Evolutionary conservation across 2,329 filamentous ascomycete species (phyloP).

Genomic region (Penicillium rolfsii): DNA sequence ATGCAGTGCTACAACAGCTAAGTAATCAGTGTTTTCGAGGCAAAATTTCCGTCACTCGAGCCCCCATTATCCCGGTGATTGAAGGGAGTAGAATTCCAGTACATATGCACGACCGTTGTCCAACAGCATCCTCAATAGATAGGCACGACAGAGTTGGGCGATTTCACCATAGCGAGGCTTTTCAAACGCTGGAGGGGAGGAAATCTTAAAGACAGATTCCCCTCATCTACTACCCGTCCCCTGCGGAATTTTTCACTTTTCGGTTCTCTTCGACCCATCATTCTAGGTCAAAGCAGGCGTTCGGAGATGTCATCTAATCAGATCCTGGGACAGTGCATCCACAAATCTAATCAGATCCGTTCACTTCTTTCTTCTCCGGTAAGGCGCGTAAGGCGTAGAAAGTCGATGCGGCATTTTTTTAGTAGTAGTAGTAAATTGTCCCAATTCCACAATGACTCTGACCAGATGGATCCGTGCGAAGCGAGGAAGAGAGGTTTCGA

Average conservation of each 20-base stretch:
- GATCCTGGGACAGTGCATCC: slow-evolving; percentile 7
- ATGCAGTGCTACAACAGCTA: background rate
- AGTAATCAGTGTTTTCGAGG: background rate
- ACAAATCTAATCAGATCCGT: slow-evolving; percentile 33
- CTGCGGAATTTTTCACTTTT: background rate
- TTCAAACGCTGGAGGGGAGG: background rate
- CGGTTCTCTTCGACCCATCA: background rate
- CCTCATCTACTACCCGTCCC: background rate
- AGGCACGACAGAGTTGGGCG: background rate
- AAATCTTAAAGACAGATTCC: background rate
- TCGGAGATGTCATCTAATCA: slow-evolving; percentile 18
- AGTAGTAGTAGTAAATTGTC: background rate
- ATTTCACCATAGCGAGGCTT: background rate
- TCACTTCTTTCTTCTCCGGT: slow-evolving; percentile 16
- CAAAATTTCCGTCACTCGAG: background rate
- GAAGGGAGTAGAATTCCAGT: background rate
- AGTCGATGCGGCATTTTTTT: background rate
- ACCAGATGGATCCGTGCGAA: background rate
- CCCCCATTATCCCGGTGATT: background rate
- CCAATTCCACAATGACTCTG: background rate
- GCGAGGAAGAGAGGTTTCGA: background rate
- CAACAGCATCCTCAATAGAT: background rate
- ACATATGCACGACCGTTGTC: background rate
- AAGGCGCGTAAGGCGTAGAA: background rate
- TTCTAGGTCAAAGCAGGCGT: background rate